Evolutionary conservation across 768 basidiomycete genomes (phyloP).

Genomic region (Hygrophoropsis aurantiaca): DNA sequence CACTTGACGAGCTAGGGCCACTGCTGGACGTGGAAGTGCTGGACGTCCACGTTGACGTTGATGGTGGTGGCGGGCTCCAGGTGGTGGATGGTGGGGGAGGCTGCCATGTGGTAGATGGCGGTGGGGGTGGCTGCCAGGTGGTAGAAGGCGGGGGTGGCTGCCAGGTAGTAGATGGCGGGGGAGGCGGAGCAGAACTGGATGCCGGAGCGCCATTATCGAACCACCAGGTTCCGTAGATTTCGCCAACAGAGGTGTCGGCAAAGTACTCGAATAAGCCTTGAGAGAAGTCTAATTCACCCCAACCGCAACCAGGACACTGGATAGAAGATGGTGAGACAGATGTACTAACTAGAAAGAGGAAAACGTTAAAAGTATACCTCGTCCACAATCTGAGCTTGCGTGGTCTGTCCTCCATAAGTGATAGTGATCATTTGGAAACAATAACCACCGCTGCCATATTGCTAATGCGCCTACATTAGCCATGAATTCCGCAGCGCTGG

Average conservation of each 20-base stretch:
- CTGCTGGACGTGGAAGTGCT: too few relatives aligned
- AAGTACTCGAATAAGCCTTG: conserved; percentile 57
- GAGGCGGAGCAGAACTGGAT: conserved; percentile 17
- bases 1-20: too few relatives aligned
- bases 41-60: not conserved
- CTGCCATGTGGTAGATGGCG: conserved; percentile 11
- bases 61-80: conserved; percentile 14
- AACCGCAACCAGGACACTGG: conserved; percentile 66
- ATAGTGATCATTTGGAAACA: conserved; percentile 65
- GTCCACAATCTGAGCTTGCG: conserved; percentile 57
- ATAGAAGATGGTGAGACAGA: not conserved
- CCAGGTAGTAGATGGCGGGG: conserved; percentile 19
- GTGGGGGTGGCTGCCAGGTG: conserved; percentile 16
- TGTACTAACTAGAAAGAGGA: not conserved
- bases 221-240: conserved; percentile 52
- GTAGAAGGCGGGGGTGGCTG: conserved; percentile 18
- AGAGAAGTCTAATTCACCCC: conserved; percentile 62
- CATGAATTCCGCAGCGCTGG: conserved; percentile 21
- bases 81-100: conserved; percentile 17
- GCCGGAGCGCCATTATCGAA: conserved; percentile 27
- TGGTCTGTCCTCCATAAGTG: conserved; percentile 53
- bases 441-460: conserved; percentile 51
- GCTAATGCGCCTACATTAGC: conserved; percentile 29
- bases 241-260: conserved; percentile 39
- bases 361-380: conserved; percentile 38